These are phyloP conservation scores for Oldenlandia corymbosa DNA, from an alignment of 257 asterid species.

Conservation along the genomic window DNA sequence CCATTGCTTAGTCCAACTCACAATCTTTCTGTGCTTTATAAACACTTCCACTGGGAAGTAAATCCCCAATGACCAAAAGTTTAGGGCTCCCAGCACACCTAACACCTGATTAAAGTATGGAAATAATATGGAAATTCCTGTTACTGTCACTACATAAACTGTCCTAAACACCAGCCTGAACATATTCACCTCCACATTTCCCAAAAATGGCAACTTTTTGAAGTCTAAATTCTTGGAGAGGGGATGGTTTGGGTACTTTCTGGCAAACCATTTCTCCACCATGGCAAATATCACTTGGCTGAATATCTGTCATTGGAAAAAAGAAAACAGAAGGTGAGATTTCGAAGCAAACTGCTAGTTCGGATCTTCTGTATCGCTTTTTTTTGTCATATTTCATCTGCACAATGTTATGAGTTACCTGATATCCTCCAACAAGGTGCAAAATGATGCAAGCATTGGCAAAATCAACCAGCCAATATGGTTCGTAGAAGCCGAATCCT, in stretches of 20 bases:
- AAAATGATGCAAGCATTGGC: constrained; percentile 64
- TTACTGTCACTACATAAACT: constrained; percentile 52
- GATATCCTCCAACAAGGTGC: constrained; percentile 70
- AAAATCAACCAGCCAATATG: constrained; percentile 64
- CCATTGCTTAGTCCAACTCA: constrained; percentile 56
- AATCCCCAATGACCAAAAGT: constrained; percentile 67
- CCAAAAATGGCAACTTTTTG: constrained; percentile 34
- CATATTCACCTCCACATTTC: constrained; percentile 36
- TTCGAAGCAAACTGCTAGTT: too few species aligned
- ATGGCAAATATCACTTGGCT: constrained; percentile 62
- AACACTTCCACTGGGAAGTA: constrained; percentile 63
- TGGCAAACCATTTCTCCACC: constrained; percentile 37
- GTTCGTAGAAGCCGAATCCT: constrained; percentile 79
- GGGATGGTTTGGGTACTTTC: constrained; percentile 28
- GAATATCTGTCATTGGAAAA: constrained; percentile 36
- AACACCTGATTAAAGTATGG: constrained; percentile 68
- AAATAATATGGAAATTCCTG: constrained; percentile 42
- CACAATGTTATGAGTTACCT: constrained; percentile 45
- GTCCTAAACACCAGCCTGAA: constrained; percentile 58
- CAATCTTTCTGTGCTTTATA: constrained; percentile 24
- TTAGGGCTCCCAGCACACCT: constrained; percentile 63
- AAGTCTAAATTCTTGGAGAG: constrained; percentile 31
- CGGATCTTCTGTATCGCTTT: too few species aligned
- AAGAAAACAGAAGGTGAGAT: not conserved
- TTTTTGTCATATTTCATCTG: too few species aligned